Conservation (phyloP, 805 yeast genomes). For the Spathaspora sp. region DNA sequence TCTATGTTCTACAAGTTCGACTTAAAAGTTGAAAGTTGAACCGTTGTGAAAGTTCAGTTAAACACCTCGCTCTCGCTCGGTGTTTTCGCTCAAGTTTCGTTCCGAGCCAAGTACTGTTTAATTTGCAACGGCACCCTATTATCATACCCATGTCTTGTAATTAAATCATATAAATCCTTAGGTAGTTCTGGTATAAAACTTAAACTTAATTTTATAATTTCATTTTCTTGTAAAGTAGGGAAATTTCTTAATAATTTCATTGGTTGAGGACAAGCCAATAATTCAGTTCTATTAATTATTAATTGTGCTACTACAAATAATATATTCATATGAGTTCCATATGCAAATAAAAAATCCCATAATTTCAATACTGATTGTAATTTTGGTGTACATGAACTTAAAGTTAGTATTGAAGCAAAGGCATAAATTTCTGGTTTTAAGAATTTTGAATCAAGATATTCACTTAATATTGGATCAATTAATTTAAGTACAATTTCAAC, state of each 20-base stretch:
- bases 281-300: constrained; percentile 58
- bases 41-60: too few species aligned
- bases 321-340: constrained; percentile 85
- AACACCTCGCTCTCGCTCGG: too few species aligned
- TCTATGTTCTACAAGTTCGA: too few species aligned
- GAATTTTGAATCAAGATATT: constrained; percentile 56
- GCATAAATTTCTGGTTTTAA: constrained; percentile 85
- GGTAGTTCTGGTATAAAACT: constrained; percentile 79
- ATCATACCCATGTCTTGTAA: constrained; percentile 64
- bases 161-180: constrained; percentile 55
- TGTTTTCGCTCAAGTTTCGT: too few species aligned
- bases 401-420: constrained; percentile 75
- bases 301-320: constrained; percentile 81
- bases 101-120: neutral
- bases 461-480: constrained; percentile 69
- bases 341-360: constrained; percentile 91
- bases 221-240: constrained; percentile 68
- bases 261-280: constrained; percentile 63
- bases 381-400: constrained; percentile 88
- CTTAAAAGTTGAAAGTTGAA: too few species aligned
- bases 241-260: constrained; percentile 72
- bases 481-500: constrained; percentile 71
- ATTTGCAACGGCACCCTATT: constrained; percentile 29
- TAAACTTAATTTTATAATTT: constrained; percentile 71
- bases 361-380: constrained; percentile 66